phyloP scores from a whole-genome alignment of 495 filamentous ascomycete species.

The Podospora appendiculata region DNA sequence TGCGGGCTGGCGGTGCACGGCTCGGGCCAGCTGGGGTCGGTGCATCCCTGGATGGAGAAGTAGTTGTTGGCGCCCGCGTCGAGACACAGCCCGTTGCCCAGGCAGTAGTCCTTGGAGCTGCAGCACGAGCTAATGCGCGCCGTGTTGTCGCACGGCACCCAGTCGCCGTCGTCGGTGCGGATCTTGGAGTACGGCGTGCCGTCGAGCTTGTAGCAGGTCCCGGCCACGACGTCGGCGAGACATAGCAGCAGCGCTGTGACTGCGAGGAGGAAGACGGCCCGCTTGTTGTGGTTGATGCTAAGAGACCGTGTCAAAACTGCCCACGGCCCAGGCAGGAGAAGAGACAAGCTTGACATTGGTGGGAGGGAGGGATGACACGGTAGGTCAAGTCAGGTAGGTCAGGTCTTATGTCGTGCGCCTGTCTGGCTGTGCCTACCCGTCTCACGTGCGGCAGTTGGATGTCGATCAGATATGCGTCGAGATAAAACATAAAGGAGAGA shows the following conservation, averaged over 20 bases:
- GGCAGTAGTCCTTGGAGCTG: slow-evolving; percentile 11
- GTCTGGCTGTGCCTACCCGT: too few species aligned
- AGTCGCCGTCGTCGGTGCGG: slow-evolving; percentile 8
- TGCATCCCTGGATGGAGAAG: slow-evolving; percentile 13
- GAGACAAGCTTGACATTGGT: background rate
- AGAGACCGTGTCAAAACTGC: background rate
- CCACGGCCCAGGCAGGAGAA: background rate
- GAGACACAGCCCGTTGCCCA: slow-evolving; percentile 13
- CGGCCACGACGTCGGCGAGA: background rate
- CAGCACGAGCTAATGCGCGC: slow-evolving; percentile 10
- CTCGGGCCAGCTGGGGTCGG: slow-evolving; percentile 7
- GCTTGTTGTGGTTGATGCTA: background rate
- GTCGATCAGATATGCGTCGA: too few species aligned
- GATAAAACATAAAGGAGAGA: too few species aligned
- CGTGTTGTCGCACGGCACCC: slow-evolving; percentile 7
- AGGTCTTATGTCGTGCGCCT: too few species aligned
- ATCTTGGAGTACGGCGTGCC: slow-evolving; percentile 1
- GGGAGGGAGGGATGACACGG: too few species aligned
- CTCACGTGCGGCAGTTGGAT: too few species aligned
- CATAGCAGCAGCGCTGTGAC: background rate
- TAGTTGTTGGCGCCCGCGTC: slow-evolving; percentile 13
- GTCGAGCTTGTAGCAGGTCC: slow-evolving; percentile 3
- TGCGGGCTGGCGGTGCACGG: slow-evolving; percentile 3
- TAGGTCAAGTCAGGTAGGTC: too few species aligned
- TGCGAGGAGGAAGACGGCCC: background rate